Percentiles rank a stretch among this genome's conserved stretches.
Conservation (phyloP, 768 basidiomycete species). For the Russula dissimulans region DNA sequence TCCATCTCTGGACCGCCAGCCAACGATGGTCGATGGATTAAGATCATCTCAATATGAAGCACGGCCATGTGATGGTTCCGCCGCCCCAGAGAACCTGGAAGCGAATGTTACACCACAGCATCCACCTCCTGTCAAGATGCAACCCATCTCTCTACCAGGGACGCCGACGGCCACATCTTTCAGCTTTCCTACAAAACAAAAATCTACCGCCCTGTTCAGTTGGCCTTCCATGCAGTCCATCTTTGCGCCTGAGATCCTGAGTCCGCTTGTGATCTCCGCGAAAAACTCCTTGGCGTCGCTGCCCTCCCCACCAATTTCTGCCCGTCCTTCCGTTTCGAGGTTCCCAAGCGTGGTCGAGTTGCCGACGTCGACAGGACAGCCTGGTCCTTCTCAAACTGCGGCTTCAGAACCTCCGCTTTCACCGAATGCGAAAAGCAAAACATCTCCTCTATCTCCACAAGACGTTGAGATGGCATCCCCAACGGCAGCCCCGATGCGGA, state of each 20-base stretch:
- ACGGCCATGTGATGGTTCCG: neutral
- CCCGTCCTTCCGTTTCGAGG: conserved; percentile 8
- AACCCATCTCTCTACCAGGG: conserved; percentile 25
- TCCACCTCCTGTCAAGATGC: conserved; percentile 22
- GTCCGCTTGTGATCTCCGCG: conserved; percentile 20
- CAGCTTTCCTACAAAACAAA: conserved; percentile 17
- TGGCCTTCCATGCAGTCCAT: conserved; percentile 21
- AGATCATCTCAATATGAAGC: neutral
- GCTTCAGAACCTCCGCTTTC: neutral
- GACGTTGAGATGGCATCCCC: conserved; percentile 17
- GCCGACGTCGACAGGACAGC: neutral
- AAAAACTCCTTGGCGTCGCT: conserved; percentile 14
- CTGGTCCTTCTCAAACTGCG: neutral
- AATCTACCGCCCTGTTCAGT: conserved; percentile 21
- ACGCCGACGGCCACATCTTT: conserved; percentile 27
- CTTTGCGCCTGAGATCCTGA: conserved; percentile 22
- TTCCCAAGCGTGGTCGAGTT: neutral
- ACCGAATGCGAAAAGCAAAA: neutral
- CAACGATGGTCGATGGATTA: conserved; percentile 8
- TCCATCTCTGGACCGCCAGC: neutral
- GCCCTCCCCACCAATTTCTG: conserved; percentile 10
- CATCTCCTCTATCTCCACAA: neutral
- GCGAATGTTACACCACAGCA: neutral
- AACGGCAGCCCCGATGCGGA: neutral
- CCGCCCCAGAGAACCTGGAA: neutral